phyloP scores from a whole-genome alignment of 495 filamentous ascomycete genomes.

The Daldinia caldariorum region DNA sequence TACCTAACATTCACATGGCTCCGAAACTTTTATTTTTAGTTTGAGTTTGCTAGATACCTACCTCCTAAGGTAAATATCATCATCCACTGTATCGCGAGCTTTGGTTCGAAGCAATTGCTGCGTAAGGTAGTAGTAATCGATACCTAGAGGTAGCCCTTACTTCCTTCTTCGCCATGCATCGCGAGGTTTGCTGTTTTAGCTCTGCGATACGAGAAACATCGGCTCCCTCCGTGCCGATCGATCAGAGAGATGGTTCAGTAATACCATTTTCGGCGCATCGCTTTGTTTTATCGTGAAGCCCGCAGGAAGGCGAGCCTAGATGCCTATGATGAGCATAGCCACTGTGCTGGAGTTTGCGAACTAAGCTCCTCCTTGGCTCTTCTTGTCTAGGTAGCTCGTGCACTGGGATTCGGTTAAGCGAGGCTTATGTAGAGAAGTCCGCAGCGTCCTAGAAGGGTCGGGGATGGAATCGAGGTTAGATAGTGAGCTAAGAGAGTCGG shows the following conservation, averaged over 20 bases:
- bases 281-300: background rate
- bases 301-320: background rate
- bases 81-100: background rate
- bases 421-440: background rate
- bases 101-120: background rate
- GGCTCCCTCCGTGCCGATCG: background rate
- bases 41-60: too few relatives aligned
- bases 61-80: too few relatives aligned
- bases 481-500: too few relatives aligned
- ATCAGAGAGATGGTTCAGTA: background rate
- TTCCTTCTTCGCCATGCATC: background rate
- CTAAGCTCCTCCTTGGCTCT: background rate
- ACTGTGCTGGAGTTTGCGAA: background rate
- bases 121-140: background rate
- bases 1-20: background rate
- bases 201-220: background rate
- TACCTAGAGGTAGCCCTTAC: background rate
- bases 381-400: background rate
- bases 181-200: background rate
- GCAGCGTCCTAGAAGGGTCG: too few relatives aligned
- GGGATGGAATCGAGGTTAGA: too few relatives aligned
- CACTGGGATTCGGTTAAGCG: background rate
- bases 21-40: background rate
- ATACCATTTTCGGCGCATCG: background rate
- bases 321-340: background rate